Evolutionary conservation across 495 filamentous ascomycete species (phyloP).

Genomic region (Pseudomonodictys pantanalensis): DNA sequence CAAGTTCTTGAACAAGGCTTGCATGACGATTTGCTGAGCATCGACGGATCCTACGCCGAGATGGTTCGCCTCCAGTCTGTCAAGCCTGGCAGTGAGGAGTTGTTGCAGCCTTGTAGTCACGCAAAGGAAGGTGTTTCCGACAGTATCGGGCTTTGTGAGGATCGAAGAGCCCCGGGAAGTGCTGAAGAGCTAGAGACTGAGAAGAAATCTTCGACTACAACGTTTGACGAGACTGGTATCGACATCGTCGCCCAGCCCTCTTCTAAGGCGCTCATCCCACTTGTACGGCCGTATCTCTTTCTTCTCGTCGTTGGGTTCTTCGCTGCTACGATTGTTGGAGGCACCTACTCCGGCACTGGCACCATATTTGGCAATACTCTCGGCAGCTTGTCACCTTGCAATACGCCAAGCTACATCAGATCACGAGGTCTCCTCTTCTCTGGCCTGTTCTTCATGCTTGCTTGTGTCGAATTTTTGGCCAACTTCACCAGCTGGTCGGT

Average conservation of each 20-base stretch:
- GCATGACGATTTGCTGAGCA: conserved; percentile 64
- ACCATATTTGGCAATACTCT: conserved; percentile 29
- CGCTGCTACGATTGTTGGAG: conserved; percentile 21
- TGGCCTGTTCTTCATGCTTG: conserved; percentile 90
- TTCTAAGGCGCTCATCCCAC: conserved; percentile 4
- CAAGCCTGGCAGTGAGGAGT: neutral
- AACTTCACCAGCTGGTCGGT: conserved; percentile 65
- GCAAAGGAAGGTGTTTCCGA: neutral
- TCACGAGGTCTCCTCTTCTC: conserved; percentile 59
- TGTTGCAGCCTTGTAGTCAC: neutral
- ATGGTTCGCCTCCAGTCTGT: conserved; percentile 40
- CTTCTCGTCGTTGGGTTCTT: conserved; percentile 17
- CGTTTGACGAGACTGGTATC: conserved; percentile 29
- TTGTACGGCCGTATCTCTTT: conserved; percentile 18
- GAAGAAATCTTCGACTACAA: conserved; percentile 20
- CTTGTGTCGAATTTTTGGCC: conserved; percentile 69
- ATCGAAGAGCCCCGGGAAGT: neutral
- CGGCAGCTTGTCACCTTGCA: conserved; percentile 15
- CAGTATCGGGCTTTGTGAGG: no score
- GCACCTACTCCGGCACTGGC: conserved; percentile 13
- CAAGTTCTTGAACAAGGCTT: conserved; percentile 68
- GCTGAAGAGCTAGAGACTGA: neutral
- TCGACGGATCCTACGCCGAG: conserved; percentile 19
- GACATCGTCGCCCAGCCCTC: neutral
- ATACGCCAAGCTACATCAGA: conserved; percentile 5